Evolutionary conservation across 495 filamentous ascomycete genomes (phyloP).

Genomic region (Neurospora cerealis): DNA sequence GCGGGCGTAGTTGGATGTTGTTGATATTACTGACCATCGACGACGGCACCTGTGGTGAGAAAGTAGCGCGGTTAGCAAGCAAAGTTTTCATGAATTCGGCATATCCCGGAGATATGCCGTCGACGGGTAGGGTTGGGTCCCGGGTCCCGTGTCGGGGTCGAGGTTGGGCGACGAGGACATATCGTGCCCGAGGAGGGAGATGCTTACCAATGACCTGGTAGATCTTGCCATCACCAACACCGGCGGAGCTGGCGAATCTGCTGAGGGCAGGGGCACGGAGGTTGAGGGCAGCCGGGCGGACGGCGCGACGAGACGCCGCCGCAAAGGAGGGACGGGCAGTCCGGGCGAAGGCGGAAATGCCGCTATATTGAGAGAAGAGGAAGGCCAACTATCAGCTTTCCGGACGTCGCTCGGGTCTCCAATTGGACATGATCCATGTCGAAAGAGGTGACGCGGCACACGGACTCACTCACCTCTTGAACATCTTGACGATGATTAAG

Average conservation of each 20-base stretch:
- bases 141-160: neutral
- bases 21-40: slow-evolving; percentile 52
- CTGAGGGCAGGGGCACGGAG: slow-evolving; percentile 49
- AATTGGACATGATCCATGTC: slow-evolving; percentile 22
- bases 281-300: slow-evolving; percentile 54
- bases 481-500: slow-evolving; percentile 61
- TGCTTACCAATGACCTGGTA: slow-evolving; percentile 53
- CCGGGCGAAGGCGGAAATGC: slow-evolving; percentile 72
- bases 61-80: slow-evolving; percentile 32
- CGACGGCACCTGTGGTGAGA: slow-evolving; percentile 53
- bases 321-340: slow-evolving; percentile 63
- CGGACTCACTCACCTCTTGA: slow-evolving; percentile 63
- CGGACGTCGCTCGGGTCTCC: neutral
- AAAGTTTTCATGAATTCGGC: slow-evolving; percentile 5
- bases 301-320: slow-evolving; percentile 55
- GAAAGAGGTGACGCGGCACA: slow-evolving; percentile 4
- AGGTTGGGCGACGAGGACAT: neutral
- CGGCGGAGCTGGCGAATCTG: slow-evolving; percentile 61
- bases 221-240: slow-evolving; percentile 65
- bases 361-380: slow-evolving; percentile 40
- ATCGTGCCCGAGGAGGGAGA: neutral
- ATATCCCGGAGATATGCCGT: neutral
- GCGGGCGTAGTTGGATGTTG: slow-evolving; percentile 2
- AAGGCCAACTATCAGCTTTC: slow-evolving; percentile 27
- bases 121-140: neutral